phyloP scores from a whole-genome alignment of 306 rosid genomes.

The Malus sieversii region DNA sequence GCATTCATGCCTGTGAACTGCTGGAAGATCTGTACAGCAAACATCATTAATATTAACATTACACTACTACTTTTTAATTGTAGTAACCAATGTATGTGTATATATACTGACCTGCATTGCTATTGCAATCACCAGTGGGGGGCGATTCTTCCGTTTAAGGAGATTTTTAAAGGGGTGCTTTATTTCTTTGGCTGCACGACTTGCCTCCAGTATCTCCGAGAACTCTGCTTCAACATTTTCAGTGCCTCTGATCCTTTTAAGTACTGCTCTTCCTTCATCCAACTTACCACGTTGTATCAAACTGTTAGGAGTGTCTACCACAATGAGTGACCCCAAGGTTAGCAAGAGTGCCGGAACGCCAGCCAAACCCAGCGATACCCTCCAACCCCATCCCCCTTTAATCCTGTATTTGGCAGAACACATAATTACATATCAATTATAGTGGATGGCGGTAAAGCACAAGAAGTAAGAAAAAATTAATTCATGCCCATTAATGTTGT shows the following conservation, averaged over 20 bases:
- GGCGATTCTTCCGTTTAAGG: constrained; percentile 49
- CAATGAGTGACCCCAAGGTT: constrained; percentile 60
- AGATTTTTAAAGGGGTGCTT: constrained; percentile 71
- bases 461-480: not conserved
- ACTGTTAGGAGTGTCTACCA: constrained; percentile 84
- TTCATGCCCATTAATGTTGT: not conserved
- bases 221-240: constrained; percentile 65
- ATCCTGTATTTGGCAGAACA: not conserved
- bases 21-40: constrained; percentile 61
- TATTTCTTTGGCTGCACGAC: constrained; percentile 44
- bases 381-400: constrained; percentile 92
- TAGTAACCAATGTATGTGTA: not conserved
- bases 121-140: constrained; percentile 64
- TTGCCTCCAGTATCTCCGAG: constrained; percentile 59
- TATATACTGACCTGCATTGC: constrained; percentile 41
- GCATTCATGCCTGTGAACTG: constrained; percentile 87
- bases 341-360: constrained; percentile 70
- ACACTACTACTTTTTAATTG: too few relatives aligned
- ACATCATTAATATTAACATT: not conserved
- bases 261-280: constrained; percentile 63
- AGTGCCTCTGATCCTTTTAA: constrained; percentile 63
- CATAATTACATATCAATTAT: not conserved
- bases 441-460: not conserved
- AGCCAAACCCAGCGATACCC: constrained; percentile 71
- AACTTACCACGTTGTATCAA: constrained; percentile 63